Evolutionary conservation across 371 early-diverging fungal genomes (phyloP), one percentile per base, ranked within the genome.

Genomic region (Batrachochytrium dendrobatidis): DNA sequence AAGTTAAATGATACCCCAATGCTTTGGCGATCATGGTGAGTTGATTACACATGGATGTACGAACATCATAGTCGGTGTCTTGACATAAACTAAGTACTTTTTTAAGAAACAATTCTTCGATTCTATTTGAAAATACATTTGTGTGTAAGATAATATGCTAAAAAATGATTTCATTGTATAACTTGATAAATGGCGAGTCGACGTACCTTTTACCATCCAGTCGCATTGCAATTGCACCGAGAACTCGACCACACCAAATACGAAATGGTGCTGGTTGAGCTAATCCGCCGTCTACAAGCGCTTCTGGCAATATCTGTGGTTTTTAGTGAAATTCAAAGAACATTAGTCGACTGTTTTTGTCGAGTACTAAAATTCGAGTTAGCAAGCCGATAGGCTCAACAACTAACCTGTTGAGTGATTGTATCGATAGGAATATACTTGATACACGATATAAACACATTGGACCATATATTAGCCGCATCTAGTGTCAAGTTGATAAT

Each of bases 11-110:
- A 5, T 39, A 67, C 66, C 66, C 72, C n/a, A 74, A 55, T 7
- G 63, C 60, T 34, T 61, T 49, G 15, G 62, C 69, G 35, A 75
- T 54, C 17, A 56, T 60, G 32, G 63, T 64, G 44, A 76, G 52
- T 59, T 76, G 70, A 25, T 60, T 20, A 34, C 74, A 71, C 76
- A 74, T 76, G 58, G 68, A 70, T 30, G 65, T 55, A 0, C 76
- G 71, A 7, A 76, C 76, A 59, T 76, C 76, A 34, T 67, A 69
- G 44, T 76, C 76, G 2, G 76, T 76, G 50, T 76, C 76, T 51
- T 76, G 76, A 49, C 76, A 76, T 24, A 76, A 58, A 10, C 55
- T 44, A 25, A 68, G 20, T 2, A 71, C 74, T 58, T 63, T 64
- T 5, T 55, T 56, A 44, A 75, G 64, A 22, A 69, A 51, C 24